A percentile compares a stretch with the other conserved stretches of the same genome.
These are phyloP conservation scores for Paraphaeosphaeria minitans DNA, from an alignment of 2,329 filamentous ascomycete genomes.

Conservation along the genomic window DNA sequence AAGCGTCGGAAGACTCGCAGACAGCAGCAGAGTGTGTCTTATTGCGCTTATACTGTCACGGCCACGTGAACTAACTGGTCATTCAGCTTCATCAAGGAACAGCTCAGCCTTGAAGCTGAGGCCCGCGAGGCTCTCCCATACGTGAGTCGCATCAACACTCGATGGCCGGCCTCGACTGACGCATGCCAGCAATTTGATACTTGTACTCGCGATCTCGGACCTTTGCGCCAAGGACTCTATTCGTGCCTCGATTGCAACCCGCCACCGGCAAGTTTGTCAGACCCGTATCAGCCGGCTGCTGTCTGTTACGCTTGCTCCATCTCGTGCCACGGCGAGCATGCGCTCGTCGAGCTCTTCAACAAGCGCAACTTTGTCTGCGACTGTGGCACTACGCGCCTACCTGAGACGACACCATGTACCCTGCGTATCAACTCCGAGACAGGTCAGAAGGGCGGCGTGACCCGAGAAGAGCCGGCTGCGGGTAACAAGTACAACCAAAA, in stretches of 20 bases:
- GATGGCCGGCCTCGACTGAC: constrained; percentile 19
- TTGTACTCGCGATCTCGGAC: constrained; percentile 88
- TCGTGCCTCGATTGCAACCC: constrained; percentile 95
- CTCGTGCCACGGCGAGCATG: constrained; percentile 94
- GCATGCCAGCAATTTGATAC: constrained; percentile 79
- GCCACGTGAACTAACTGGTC: constrained; percentile 5
- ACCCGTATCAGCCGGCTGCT: constrained; percentile 74
- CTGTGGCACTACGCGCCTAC: constrained; percentile 85
- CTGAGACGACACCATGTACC: constrained; percentile 71
- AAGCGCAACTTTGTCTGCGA: constrained; percentile 97
- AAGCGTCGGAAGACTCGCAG: constrained; percentile 58
- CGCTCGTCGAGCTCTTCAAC: constrained; percentile 90
- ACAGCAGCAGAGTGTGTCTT: constrained; percentile 56
- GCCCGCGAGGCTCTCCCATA: constrained; percentile 94
- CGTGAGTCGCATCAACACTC: constrained; percentile 57
- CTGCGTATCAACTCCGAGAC: constrained; percentile 75
- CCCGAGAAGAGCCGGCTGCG: constrained; percentile 72
- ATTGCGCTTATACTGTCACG: too few relatives aligned
- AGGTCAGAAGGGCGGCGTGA: constrained; percentile 76
- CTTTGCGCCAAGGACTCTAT: constrained; percentile 86
- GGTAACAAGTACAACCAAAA: constrained; percentile 95
- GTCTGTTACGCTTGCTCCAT: constrained; percentile 98
- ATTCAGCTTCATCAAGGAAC: constrained; percentile 81
- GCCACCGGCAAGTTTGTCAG: constrained; percentile 65
- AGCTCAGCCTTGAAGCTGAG: constrained; percentile 90